Conservation (phyloP, 1,284 basidiomycete species). For the Tilletia caries region DNA sequence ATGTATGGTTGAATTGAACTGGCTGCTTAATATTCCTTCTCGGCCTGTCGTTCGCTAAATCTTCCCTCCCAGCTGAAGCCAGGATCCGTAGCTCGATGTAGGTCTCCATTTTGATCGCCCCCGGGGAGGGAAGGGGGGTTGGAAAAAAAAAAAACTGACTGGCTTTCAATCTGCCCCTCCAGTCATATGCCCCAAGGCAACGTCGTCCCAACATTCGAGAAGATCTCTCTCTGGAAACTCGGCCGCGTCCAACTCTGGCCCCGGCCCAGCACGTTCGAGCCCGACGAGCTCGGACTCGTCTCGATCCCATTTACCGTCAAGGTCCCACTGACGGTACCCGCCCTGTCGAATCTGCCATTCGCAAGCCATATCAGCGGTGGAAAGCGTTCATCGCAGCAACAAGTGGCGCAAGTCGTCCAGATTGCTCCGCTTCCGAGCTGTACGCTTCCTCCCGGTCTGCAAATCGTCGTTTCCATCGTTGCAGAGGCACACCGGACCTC, state of each 20-base stretch:
- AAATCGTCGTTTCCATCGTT: neutral
- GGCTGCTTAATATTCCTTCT: neutral
- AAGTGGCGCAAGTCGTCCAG: neutral
- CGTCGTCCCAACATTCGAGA: neutral
- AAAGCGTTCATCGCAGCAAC: neutral
- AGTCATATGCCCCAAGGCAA: conserved; percentile 5
- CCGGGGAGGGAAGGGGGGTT: too few relatives aligned
- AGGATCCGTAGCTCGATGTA: neutral
- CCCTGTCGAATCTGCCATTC: neutral
- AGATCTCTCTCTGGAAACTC: neutral
- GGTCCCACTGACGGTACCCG: neutral
- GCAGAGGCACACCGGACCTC: neutral
- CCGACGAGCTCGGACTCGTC: neutral
- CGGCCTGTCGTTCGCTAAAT: neutral
- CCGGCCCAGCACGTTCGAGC: neutral
- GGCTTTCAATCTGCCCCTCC: neutral
- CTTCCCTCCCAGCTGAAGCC: neutral
- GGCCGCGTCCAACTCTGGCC: neutral
- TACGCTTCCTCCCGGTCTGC: neutral
- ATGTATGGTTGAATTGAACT: neutral
- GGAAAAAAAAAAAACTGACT: too few relatives aligned
- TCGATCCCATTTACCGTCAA: neutral
- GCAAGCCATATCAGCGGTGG: too few relatives aligned
- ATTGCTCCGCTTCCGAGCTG: neutral
- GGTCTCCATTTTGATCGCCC: too few relatives aligned